These are phyloP conservation scores for Arachis stenosperma DNA, from an alignment of 306 rosid genomes.

Conservation along the genomic window DNA sequence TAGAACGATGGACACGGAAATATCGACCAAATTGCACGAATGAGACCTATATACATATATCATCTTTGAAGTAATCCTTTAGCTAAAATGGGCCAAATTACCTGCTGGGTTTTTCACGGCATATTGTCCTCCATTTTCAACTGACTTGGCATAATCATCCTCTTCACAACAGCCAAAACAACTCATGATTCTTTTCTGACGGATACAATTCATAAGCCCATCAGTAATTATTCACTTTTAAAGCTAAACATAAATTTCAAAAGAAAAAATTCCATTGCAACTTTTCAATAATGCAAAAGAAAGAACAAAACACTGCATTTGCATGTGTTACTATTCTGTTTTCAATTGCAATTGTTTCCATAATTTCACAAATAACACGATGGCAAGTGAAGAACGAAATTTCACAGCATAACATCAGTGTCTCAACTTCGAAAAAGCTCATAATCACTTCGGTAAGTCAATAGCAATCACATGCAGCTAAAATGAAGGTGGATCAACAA, in stretches of 20 bases:
- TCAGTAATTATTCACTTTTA: constrained; percentile 4
- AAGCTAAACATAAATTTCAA: too few relatives aligned
- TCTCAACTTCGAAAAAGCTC: too few relatives aligned
- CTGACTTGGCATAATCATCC: constrained; percentile 59
- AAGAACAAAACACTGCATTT: constrained; percentile 7
- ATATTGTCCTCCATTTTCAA: constrained; percentile 70
- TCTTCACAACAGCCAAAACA: constrained; percentile 83
- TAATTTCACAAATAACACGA: constrained; percentile 14
- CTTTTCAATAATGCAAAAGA: neutral
- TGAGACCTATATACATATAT: neutral
- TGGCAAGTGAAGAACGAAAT: constrained; percentile 20
- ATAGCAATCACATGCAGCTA: constrained; percentile 19
- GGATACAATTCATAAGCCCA: constrained; percentile 28
- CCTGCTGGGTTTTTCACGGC: constrained; percentile 66
- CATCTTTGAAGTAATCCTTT: constrained; percentile 20
- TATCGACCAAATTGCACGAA: neutral
- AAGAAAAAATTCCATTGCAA: constrained; percentile 8
- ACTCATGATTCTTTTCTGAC: constrained; percentile 61
- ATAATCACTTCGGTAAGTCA: neutral
- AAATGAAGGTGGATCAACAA: constrained; percentile 45
- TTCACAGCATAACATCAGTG: neutral
- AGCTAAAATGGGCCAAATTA: constrained; percentile 40
- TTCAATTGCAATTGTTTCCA: neutral
- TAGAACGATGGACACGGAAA: too few relatives aligned
- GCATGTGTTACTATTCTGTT: neutral